Evolutionary conservation across 2,329 filamentous ascomycete genomes (phyloP).

Genomic region (Aspergillus vadensis): DNA sequence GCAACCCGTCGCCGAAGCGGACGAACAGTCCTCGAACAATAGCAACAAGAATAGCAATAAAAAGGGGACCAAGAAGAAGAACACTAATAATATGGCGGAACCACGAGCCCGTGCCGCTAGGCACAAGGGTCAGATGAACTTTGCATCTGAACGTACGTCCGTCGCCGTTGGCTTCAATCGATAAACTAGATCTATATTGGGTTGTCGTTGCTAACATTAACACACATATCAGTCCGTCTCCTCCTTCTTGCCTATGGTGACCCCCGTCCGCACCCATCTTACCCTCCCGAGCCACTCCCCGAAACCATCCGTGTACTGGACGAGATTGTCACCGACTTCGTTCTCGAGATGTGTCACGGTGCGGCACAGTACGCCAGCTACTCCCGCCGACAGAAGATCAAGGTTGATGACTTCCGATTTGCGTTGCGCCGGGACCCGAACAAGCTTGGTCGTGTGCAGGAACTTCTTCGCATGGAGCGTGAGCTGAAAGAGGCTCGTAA

Average conservation of each 20-base stretch:
- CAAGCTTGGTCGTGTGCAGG: slow-evolving; percentile 85
- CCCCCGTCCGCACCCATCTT: slow-evolving; percentile 57
- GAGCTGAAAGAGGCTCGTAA: slow-evolving; percentile 82
- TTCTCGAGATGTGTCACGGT: slow-evolving; percentile 89
- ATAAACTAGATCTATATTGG: not conserved
- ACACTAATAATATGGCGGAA: slow-evolving; percentile 66
- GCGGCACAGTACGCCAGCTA: slow-evolving; percentile 84
- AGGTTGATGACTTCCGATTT: slow-evolving; percentile 97
- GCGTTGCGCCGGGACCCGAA: slow-evolving; percentile 80
- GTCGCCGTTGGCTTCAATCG: too few species aligned
- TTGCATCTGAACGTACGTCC: slow-evolving; percentile 64
- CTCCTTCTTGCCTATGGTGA: slow-evolving; percentile 50
- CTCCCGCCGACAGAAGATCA: slow-evolving; percentile 90
- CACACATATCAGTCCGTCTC: slow-evolving; percentile 36
- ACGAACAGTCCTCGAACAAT: slow-evolving; percentile 10
- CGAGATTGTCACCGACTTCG: slow-evolving; percentile 95
- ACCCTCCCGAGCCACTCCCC: slow-evolving; percentile 74
- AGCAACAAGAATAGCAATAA: too few species aligned
- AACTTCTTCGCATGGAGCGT: slow-evolving; percentile 84
- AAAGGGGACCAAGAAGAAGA: not conserved
- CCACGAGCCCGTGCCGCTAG: slow-evolving; percentile 75
- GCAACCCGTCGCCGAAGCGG: not conserved
- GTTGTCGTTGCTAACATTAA: not conserved
- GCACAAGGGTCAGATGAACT: slow-evolving; percentile 82
- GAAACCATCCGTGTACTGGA: slow-evolving; percentile 86